Evolutionary conservation across 345 rosid species (phyloP).

Genomic region (Leavenworthia alabamica): DNA sequence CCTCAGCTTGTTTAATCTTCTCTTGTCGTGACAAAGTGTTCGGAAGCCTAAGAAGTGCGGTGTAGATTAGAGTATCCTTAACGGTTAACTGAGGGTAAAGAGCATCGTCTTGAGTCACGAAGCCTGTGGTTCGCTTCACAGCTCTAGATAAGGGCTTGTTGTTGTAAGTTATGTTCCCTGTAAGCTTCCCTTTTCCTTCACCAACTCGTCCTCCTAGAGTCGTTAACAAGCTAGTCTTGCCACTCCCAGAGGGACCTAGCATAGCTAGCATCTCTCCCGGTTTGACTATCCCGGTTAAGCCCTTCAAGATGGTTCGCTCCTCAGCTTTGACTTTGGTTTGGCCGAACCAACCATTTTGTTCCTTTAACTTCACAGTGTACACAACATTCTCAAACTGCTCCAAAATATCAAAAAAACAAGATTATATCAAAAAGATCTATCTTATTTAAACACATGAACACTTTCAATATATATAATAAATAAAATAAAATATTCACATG

Average conservation of each 20-base stretch:
- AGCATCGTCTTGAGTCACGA: conserved; percentile 60
- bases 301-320: conserved; percentile 43
- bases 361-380: conserved; percentile 36
- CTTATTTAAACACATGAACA: no score
- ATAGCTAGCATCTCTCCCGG: conserved; percentile 56
- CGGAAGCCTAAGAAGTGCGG: conserved; percentile 72
- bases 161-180: conserved; percentile 44
- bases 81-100: conserved; percentile 52
- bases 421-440: no score
- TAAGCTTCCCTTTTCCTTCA: conserved; percentile 29
- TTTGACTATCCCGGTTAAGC: conserved; percentile 39
- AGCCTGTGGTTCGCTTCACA: conserved; percentile 43
- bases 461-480: no score
- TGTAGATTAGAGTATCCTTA: conserved; percentile 62
- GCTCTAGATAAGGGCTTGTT: conserved; percentile 35
- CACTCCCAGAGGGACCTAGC: conserved; percentile 61
- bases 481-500: no score
- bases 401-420: no score
- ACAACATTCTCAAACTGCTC: conserved; percentile 50
- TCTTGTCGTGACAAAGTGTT: conserved; percentile 46
- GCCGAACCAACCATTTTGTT: conserved; percentile 14
- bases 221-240: conserved; percentile 48
- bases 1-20: conserved; percentile 65
- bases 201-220: conserved; percentile 48
- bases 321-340: conserved; percentile 24